Percentiles rank a stretch among this genome's conserved stretches.
phyloP scores from a whole-genome alignment of 805 yeast genomes.

The Candida pini region DNA sequence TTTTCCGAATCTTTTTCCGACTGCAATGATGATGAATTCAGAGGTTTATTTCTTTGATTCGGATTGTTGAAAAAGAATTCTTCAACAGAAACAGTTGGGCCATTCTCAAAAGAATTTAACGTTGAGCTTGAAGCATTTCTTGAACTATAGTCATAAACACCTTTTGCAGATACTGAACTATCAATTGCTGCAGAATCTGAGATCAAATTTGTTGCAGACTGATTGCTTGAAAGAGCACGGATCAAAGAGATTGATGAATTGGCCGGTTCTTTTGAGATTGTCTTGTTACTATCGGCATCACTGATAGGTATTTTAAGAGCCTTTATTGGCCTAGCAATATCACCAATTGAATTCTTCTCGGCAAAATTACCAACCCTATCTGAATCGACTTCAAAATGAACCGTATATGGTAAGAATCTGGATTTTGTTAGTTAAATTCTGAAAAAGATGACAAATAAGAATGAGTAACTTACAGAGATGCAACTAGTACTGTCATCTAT shows the following conservation, averaged over 20 bases:
- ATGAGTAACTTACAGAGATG: slow-evolving; percentile 50
- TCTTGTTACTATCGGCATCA: no score
- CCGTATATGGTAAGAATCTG: slow-evolving; percentile 69
- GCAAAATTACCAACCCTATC: slow-evolving; percentile 6
- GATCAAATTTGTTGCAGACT: slow-evolving; percentile 10
- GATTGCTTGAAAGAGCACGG: slow-evolving; percentile 15
- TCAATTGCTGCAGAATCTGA: no score
- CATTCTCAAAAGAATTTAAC: slow-evolving; percentile 4
- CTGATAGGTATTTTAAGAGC: not conserved
- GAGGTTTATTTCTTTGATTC: slow-evolving; percentile 10
- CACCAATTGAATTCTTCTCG: slow-evolving; percentile 14
- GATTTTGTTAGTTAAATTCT: slow-evolving; percentile 8
- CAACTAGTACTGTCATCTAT: slow-evolving; percentile 66
- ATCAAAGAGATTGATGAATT: slow-evolving; percentile 23
- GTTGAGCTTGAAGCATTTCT: slow-evolving; percentile 9
- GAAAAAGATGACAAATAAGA: no score
- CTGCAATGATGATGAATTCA: slow-evolving; percentile 10
- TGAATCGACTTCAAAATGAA: slow-evolving; percentile 49
- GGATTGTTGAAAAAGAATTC: slow-evolving; percentile 45
- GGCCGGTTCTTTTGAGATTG: slow-evolving; percentile 2
- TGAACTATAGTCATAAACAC: no score
- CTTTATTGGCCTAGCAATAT: slow-evolving; percentile 22
- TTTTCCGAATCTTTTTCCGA: slow-evolving; percentile 6
- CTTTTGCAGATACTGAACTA: no score
- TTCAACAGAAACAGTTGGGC: slow-evolving; percentile 39